A percentile compares a stretch with the other conserved stretches of the same genome.
Conservation (phyloP, 495 filamentous ascomycete genomes). For the Podospora didyma region DNA sequence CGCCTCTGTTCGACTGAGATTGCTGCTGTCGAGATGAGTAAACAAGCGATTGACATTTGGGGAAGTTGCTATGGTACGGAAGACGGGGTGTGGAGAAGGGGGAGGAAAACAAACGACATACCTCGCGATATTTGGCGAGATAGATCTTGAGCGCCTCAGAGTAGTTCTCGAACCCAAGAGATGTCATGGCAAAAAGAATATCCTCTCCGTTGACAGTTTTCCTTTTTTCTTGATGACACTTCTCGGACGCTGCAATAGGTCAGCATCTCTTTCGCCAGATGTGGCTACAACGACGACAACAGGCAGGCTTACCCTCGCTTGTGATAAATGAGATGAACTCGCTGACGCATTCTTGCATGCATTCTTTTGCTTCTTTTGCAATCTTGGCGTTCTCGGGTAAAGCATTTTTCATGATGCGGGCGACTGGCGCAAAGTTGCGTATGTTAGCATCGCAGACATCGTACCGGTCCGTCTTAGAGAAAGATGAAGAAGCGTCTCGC, state of each 20-base stretch:
- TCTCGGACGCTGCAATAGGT: constrained; percentile 78
- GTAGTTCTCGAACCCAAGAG: constrained; percentile 98
- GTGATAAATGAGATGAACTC: constrained; percentile 99
- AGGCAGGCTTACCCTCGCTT: constrained; percentile 72
- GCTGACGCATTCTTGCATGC: constrained; percentile 99
- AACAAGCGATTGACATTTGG: background rate
- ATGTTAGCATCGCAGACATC: constrained; percentile 78
- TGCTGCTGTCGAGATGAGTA: constrained; percentile 42
- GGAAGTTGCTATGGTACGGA: background rate
- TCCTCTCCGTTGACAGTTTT: constrained; percentile 99
- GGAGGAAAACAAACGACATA: constrained; percentile 49
- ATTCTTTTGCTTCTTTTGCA: constrained; percentile 98
- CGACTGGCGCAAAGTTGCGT: constrained; percentile 86
- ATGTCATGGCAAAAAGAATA: constrained; percentile 98
- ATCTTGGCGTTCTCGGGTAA: constrained; percentile 98
- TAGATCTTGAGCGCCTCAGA: constrained; percentile 97
- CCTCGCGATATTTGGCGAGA: constrained; percentile 94
- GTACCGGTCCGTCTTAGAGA: constrained; percentile 44
- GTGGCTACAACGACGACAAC: constrained; percentile 10
- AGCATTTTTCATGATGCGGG: constrained; percentile 97
- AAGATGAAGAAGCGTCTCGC: constrained; percentile 29
- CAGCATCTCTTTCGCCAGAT: constrained; percentile 15
- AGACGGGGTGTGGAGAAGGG: background rate
- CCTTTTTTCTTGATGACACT: constrained; percentile 98
- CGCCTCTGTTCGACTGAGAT: constrained; percentile 73